These are phyloP conservation scores for Colletotrichum sp. DNA, from an alignment of 2,329 filamentous ascomycete genomes.

Conservation along the genomic window DNA sequence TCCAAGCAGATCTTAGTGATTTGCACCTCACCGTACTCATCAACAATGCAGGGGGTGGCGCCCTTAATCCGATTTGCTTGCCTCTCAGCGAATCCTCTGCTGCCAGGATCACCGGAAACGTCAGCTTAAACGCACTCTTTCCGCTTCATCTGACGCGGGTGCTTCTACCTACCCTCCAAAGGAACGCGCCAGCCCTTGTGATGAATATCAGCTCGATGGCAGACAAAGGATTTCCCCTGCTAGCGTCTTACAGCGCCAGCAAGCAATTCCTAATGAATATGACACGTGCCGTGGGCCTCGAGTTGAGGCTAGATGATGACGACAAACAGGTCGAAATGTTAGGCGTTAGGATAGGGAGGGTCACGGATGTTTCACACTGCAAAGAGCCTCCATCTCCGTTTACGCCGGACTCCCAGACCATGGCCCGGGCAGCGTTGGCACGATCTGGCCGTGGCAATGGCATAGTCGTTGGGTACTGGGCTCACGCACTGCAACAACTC, in stretches of 20 bases:
- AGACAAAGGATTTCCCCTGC: background rate
- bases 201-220: background rate
- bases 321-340: background rate
- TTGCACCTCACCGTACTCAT: background rate
- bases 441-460: background rate
- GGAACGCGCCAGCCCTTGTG: background rate
- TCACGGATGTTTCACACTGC: background rate
- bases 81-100: background rate
- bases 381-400: background rate
- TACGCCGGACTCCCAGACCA: background rate
- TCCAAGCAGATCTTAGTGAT: background rate
- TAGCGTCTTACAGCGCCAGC: background rate
- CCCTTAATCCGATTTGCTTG: background rate
- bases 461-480: background rate
- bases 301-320: background rate
- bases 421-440: background rate
- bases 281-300: background rate
- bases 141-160: background rate
- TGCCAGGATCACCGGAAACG: background rate
- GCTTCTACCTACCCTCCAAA: background rate
- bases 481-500: background rate
- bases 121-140: background rate
- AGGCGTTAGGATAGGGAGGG: background rate
- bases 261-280: background rate
- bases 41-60: background rate